Evolutionary conservation across 495 filamentous ascomycete species (phyloP).

Genomic region (Endocarpon pusillum): DNA sequence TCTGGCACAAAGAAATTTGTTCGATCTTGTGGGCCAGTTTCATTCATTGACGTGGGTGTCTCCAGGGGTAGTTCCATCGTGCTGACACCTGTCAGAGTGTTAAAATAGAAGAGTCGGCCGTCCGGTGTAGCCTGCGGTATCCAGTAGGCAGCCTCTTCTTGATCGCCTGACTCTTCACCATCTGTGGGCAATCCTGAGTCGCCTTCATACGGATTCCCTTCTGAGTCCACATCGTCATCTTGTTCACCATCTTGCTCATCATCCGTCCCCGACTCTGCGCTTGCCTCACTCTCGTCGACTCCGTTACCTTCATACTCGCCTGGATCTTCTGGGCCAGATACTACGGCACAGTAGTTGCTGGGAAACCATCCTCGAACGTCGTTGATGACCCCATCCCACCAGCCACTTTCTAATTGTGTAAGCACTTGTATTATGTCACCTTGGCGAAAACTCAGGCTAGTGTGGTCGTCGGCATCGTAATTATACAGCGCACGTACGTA

Average conservation of each 20-base stretch:
- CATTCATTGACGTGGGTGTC: slow-evolving; percentile 62
- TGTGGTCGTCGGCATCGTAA: slow-evolving; percentile 91
- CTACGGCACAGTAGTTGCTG: slow-evolving; percentile 89
- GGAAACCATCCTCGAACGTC: slow-evolving; percentile 95
- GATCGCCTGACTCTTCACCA: slow-evolving; percentile 43
- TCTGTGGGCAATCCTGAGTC: slow-evolving; percentile 50
- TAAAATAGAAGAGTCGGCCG: slow-evolving; percentile 92
- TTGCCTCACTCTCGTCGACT: slow-evolving; percentile 36
- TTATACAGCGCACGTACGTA: slow-evolving; percentile 95
- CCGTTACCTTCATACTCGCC: slow-evolving; percentile 19
- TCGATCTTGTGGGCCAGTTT: slow-evolving; percentile 73
- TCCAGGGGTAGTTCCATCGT: slow-evolving; percentile 89
- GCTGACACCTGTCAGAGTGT: slow-evolving; percentile 83
- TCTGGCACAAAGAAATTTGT: slow-evolving; percentile 78
- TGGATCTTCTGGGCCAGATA: slow-evolving; percentile 53
- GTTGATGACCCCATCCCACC: slow-evolving; percentile 97
- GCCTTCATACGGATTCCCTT: slow-evolving; percentile 36
- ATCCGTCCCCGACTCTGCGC: slow-evolving; percentile 35
- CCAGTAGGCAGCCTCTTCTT: slow-evolving; percentile 91
- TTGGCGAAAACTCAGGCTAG: slow-evolving; percentile 86
- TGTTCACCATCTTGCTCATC: slow-evolving; percentile 57
- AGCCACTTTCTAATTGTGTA: slow-evolving; percentile 91
- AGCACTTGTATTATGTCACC: slow-evolving; percentile 96
- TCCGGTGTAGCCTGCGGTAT: slow-evolving; percentile 94
- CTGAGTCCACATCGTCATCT: slow-evolving; percentile 49